Percentiles rank a stretch among this genome's conserved stretches.
Conservation (phyloP, 139 green algal genomes). For the Penium margaritaceum region DNA sequence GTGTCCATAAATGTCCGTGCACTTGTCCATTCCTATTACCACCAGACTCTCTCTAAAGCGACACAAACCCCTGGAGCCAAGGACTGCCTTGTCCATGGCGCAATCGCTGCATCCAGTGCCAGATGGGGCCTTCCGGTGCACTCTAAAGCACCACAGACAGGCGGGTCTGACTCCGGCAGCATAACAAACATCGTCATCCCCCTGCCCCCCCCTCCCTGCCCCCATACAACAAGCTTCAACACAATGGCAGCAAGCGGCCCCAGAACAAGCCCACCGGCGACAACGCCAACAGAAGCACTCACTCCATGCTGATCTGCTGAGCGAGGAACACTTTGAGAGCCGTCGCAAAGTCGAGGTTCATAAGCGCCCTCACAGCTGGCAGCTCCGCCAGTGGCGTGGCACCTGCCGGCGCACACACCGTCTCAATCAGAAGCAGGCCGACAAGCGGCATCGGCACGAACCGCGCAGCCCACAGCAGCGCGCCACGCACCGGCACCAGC, state of each 20-base stretch:
- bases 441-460: constrained; percentile 46
- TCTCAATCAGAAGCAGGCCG: constrained; percentile 41
- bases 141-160: too few relatives aligned
- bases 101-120: too few relatives aligned
- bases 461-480: constrained; percentile 19
- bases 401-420: constrained; percentile 28
- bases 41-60: too few relatives aligned
- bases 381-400: constrained; percentile 5
- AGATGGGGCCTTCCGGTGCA: too few relatives aligned
- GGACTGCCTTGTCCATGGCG: too few relatives aligned
- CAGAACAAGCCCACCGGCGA: too few relatives aligned
- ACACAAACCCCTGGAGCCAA: too few relatives aligned
- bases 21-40: too few relatives aligned
- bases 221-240: neutral
- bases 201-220: neutral
- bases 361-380: constrained; percentile 29
- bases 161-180: too few relatives aligned
- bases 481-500: constrained; percentile 16
- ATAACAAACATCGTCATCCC: neutral
- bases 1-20: too few relatives aligned
- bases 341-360: constrained; percentile 38
- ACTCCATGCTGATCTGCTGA: constrained; percentile 36
- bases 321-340: constrained; percentile 42
- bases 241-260: too few relatives aligned
- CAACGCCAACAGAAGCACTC: neutral